phyloP scores from a whole-genome alignment of 352 stramenopile species.

The Pythium aristosporum region DNA sequence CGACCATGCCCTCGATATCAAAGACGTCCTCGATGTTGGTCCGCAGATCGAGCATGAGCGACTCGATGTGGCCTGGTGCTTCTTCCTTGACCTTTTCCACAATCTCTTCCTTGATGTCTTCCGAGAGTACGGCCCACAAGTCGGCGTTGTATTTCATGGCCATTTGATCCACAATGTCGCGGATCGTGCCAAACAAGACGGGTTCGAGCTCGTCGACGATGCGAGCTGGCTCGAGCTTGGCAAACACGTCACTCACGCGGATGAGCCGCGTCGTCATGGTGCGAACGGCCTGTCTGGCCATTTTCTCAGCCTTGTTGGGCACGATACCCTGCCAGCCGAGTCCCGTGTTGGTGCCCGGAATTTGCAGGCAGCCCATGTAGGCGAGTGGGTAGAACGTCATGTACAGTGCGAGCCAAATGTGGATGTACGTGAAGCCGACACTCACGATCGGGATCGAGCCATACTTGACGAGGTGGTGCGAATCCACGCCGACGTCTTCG shows the following conservation, averaged over 20 bases:
- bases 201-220: conserved; percentile 93
- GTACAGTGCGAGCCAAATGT: conserved; percentile 96
- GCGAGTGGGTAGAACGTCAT: conserved; percentile 98
- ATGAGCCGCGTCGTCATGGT: conserved; percentile 95
- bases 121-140: conserved; percentile 71
- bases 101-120: conserved; percentile 88
- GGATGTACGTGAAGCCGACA: conserved; percentile 92
- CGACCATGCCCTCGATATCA: conserved; percentile 95
- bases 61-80: conserved; percentile 86
- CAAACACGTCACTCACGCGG: conserved; percentile 91
- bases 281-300: conserved; percentile 91
- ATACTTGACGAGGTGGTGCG: conserved; percentile 72
- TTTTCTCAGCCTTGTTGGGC: conserved; percentile 94
- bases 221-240: conserved; percentile 82
- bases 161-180: conserved; percentile 85
- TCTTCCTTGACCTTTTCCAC: conserved; percentile 95
- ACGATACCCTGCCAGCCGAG: conserved; percentile 98
- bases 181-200: conserved; percentile 87
- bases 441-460: conserved; percentile 86
- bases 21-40: conserved; percentile 95
- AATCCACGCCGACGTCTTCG: conserved; percentile 51
- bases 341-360: conserved; percentile 87
- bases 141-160: conserved; percentile 86
- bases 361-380: conserved; percentile 90
- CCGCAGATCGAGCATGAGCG: conserved; percentile 94